Evolutionary conservation across 1,284 basidiomycete species (phyloP), one percentile per base, ranked within the genome.

Genomic region (Moesziomyces antarcticus): DNA sequence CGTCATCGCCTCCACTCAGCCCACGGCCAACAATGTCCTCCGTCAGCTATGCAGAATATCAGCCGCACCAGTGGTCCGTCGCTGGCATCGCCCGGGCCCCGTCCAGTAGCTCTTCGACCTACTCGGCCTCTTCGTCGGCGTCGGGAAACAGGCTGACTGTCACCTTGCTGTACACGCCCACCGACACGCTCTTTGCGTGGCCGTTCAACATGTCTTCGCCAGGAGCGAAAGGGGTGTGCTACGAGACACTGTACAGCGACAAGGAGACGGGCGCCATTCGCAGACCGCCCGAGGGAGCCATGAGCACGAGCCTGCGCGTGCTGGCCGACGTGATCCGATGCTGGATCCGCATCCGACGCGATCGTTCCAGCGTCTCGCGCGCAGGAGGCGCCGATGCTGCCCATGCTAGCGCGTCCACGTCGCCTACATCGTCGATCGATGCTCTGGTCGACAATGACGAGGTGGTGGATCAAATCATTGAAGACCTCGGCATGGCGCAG

Each of bases 261-360:
- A 22, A 54, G 25, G 37, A 50, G 2, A 40, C 50, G n/a, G 61
- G 47, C 4, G 24, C 40, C 4, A 3, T 55, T 13, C 68, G 54
- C 21, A 48, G 45, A 8, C 68, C 68, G 5, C 68, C 68, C 14
- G 55, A 64, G 5, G 68, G 55, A 9, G 57, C 58, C 1, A 71
- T 66, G 68, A 71, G 68, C 58, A 65, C 50, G 6, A 71, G 68
- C 50, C 55, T 71, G 0, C 57, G 62, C 3, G 62, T 71, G 5
- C 55, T 71, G 11, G 61, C 62, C 10, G 62, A 61, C 37, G 62
- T 71, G 18, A 65, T 71, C 20, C 62, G 68, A 8, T 61, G 55
- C 43, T 71, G 68, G 68, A 71, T 71, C 52, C 54, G 24, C 20
- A 58, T 71, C 8, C 62, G 62, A 8, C 53, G 58, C n/a, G 54